Conservation (phyloP, 2,329 filamentous ascomycete genomes). For the Ceratocystis eucalypticola region DNA sequence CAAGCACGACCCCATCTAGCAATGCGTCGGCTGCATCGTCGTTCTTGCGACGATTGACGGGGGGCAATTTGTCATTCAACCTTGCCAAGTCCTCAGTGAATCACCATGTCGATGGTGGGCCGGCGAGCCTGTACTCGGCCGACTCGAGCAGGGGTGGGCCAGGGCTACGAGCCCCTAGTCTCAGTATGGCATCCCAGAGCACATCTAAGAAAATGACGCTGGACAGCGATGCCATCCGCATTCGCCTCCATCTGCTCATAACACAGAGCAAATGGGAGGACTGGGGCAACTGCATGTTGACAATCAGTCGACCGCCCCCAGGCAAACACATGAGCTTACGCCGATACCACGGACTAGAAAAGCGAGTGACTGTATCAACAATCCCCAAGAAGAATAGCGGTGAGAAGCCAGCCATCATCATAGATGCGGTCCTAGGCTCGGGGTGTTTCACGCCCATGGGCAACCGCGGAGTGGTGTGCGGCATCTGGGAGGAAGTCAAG, state of each 20-base stretch:
- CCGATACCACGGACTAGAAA: constrained; percentile 57
- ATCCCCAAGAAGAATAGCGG: constrained; percentile 47
- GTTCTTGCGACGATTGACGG: constrained; percentile 66
- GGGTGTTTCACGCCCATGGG: constrained; percentile 75
- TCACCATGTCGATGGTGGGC: constrained; percentile 36
- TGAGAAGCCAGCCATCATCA: constrained; percentile 46
- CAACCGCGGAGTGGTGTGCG: constrained; percentile 73
- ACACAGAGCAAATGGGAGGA: constrained; percentile 75
- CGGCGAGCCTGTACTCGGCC: constrained; percentile 48
- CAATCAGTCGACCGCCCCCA: constrained; percentile 62
- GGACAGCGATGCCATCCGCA: constrained; percentile 67
- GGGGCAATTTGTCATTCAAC: constrained; percentile 61
- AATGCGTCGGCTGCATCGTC: constrained; percentile 55
- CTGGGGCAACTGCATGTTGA: constrained; percentile 70
- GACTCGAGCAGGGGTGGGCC: constrained; percentile 38
- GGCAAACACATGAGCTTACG: constrained; percentile 45
- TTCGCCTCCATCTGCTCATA: constrained; percentile 72
- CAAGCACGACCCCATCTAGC: constrained; percentile 48
- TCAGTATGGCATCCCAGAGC: constrained; percentile 35
- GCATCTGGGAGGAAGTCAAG: constrained; percentile 68
- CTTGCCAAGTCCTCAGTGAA: constrained; percentile 66
- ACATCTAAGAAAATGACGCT: constrained; percentile 40
- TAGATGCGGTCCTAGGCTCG: constrained; percentile 76
- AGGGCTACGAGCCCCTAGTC: constrained; percentile 43
- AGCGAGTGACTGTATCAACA: constrained; percentile 66